Evolutionary conservation across 176 grass and related monocot genomes (phyloP), one percentile per base, ranked within the genome.

Genomic region (Hordeum vulgare): DNA sequence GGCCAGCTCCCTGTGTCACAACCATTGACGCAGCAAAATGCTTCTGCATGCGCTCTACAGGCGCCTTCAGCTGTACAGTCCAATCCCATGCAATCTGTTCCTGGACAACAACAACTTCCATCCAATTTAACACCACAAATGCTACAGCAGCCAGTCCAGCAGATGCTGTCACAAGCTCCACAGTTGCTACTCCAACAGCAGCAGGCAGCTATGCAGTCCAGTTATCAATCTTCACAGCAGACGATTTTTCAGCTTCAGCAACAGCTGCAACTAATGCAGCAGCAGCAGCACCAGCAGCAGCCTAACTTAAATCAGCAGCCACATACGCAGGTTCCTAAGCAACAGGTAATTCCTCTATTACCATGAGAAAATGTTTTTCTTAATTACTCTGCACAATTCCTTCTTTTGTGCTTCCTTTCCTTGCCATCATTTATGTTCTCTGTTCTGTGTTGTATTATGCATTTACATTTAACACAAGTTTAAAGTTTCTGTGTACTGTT

Each of bases 181-280:
- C 96, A 96, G 39, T 89, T 99, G 70, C 77, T 99, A 59, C 91
- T 99, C 45, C 96, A 99, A 74, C 96, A 99, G 64, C 96, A 99
- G 71, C 96, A 99, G 71, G 87, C 90, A 77, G 91, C 96, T 85
- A 83, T 99, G 86, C 96, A 96, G 79, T 96, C 96, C 45, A 99
- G 91, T 75, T 96, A 94, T 88, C 96, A 99, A 44, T 99, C 96
- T 60, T 96, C 96, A 71, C 96, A 99, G 88, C 96, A 99, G 37
- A 93, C 96, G 1, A 99, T 99, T 91, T 89, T 89, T 77, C 97
- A 99, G 82, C 84, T 99, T 61, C 97, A 99, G 71, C 97, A 96
- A 77, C 93, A 99, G 71, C 85, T 99, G 60, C 97, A 96, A 71
- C 79, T 90, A 80, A 96, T 99, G 91, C 93, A 99, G 71, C 93